Evolutionary conservation across 2,329 filamentous ascomycete genomes (phyloP).

Genomic region (Huntiella savannae): DNA sequence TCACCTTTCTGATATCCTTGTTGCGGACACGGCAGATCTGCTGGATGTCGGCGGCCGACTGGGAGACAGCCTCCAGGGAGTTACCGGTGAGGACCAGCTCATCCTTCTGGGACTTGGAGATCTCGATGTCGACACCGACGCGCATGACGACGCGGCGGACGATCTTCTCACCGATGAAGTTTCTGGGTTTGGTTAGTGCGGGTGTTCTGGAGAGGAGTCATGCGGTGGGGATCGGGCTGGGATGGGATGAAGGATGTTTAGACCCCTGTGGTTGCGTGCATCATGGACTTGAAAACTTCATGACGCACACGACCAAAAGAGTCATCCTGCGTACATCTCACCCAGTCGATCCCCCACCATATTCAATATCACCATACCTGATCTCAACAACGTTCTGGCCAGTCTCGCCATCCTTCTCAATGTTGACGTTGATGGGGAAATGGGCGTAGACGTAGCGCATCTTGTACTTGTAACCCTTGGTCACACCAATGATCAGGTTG

Average conservation of each 20-base stretch:
- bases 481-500: slow-evolving; percentile 97
- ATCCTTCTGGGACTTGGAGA: slow-evolving; percentile 89
- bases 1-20: slow-evolving; percentile 99
- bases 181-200: slow-evolving; percentile 32
- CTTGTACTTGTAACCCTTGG: slow-evolving; percentile 99
- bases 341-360: neutral
- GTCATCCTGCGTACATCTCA: neutral
- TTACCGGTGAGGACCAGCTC: slow-evolving; percentile 87
- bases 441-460: slow-evolving; percentile 99
- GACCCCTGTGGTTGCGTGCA: neutral
- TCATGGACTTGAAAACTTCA: neutral
- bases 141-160: slow-evolving; percentile 83
- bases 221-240: neutral
- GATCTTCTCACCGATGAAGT: slow-evolving; percentile 99
- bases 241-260: neutral
- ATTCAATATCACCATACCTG: slow-evolving; percentile 39
- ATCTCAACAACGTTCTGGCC: slow-evolving; percentile 87
- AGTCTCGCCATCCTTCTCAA: slow-evolving; percentile 89
- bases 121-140: slow-evolving; percentile 73
- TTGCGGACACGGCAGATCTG: slow-evolving; percentile 98
- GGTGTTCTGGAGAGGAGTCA: neutral
- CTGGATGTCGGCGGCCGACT: slow-evolving; percentile 97
- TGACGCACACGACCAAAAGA: neutral
- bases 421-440: slow-evolving; percentile 99
- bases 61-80: slow-evolving; percentile 92